Base-by-base conservation (phyloP, 371 early-diverging fungal genomes). In the Apophysomyces variabilis region DNA sequence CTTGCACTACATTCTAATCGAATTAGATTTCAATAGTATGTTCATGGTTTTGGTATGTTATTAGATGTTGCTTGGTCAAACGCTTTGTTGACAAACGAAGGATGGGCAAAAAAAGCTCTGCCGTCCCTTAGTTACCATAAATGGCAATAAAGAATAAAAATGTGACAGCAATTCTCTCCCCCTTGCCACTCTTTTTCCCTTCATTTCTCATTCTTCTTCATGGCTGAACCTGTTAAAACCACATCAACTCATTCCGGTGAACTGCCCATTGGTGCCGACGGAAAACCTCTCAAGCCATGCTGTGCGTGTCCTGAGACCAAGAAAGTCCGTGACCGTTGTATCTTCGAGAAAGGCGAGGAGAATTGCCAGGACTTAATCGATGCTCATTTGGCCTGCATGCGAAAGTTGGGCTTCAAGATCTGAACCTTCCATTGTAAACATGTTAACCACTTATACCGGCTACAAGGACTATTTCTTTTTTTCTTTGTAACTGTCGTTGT, bases 301-400 rank as follows among this genome's bases (percentile, higher is more conserved):
- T 97, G 97, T 73, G 95, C 95, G 11, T 98, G 98, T 74, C 95
- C 95, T 16, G 98, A 97, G 66, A 97, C 98, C 11, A 92, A 96
- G 70, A 92, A 90, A 74, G 88, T 80, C 46, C 88, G 97, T 64
- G 97, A 97, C 76, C 87, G 91, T 45, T 98, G 98, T 70, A 91
- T 93, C 57, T 86, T 98, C 61, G 82, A 84, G 57, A 86, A 89
- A 5, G 97, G 97, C 50, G 93, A 92, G 67, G 96, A 89, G 61
- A 87, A 91, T 71, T 98, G 98, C 79, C 78, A 86, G 67, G 91
- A 95, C 21, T 76, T 96, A 44, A 95, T 98, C 74, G 86, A 88
- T 66, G 92, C 93, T 35, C 98, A 98, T 71, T 85, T 90, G 65
- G 86, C 89, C 66, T 97, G 97, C 78, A 93, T 98, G 91, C 89